Conservation (phyloP, 345 rosid genomes). For the Rhizophora apiculata region DNA sequence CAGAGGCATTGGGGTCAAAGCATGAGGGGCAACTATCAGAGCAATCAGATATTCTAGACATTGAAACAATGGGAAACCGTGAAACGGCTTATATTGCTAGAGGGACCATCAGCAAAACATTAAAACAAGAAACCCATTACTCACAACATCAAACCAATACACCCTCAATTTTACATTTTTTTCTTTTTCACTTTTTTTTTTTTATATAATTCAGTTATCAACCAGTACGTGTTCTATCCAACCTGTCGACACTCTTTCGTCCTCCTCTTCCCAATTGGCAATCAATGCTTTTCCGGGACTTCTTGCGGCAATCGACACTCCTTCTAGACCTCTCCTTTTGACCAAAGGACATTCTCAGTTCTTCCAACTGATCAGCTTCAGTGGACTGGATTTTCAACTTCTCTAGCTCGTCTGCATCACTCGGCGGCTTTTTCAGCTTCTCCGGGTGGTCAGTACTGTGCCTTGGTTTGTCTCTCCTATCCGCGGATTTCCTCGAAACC, state of each 20-base stretch:
- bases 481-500: slow-evolving; percentile 62
- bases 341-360: slow-evolving; percentile 23
- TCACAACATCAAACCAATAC: slow-evolving; percentile 15
- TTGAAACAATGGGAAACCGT: not conserved
- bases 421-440: slow-evolving; percentile 51
- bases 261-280: slow-evolving; percentile 27
- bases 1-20: slow-evolving; percentile 37
- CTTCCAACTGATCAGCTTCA: slow-evolving; percentile 21
- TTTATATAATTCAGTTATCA: not conserved
- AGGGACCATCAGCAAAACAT: not conserved
- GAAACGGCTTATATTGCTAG: not conserved
- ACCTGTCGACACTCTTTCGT: slow-evolving; percentile 30
- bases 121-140: slow-evolving; percentile 18
- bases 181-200: not conserved
- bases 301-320: slow-evolving; percentile 35
- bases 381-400: slow-evolving; percentile 23
- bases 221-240: slow-evolving; percentile 25
- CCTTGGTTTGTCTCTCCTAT: slow-evolving; percentile 64
- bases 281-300: slow-evolving; percentile 30
- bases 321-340: slow-evolving; percentile 31
- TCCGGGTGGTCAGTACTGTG: slow-evolving; percentile 59
- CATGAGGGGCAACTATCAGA: not conserved
- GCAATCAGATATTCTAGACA: not conserved
- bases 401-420: slow-evolving; percentile 21
- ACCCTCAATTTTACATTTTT: not conserved